phyloP scores from a whole-genome alignment of 768 basidiomycete species.

The Pulveroboletus sp. region DNA sequence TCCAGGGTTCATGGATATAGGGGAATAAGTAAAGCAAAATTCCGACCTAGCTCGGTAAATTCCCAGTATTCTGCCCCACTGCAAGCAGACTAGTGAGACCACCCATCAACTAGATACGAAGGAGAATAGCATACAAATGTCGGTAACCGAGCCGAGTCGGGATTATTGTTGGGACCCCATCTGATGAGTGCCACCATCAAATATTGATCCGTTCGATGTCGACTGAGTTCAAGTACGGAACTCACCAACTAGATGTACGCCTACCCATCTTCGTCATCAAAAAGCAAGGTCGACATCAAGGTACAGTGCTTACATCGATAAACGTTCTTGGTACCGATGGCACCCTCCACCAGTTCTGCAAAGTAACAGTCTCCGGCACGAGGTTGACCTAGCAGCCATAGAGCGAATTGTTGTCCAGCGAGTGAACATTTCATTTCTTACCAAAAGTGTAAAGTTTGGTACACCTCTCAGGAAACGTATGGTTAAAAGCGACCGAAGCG shows the following conservation, averaged over 20 bases:
- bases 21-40: neutral
- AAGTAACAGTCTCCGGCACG: conserved; percentile 41
- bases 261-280: conserved; percentile 18
- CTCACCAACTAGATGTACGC: conserved; percentile 43
- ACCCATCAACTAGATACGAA: conserved; percentile 13
- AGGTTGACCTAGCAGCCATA: conserved; percentile 41
- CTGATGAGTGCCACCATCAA: conserved; percentile 21
- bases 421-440: conserved; percentile 10
- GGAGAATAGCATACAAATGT: conserved; percentile 34
- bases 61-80: conserved; percentile 47
- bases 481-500: conserved; percentile 31
- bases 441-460: conserved; percentile 43
- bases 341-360: conserved; percentile 36
- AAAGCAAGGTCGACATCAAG: neutral
- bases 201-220: neutral
- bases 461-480: conserved; percentile 25
- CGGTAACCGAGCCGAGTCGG: conserved; percentile 42
- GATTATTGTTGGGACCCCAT: conserved; percentile 50
- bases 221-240: neutral
- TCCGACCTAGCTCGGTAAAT: conserved; percentile 37
- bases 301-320: conserved; percentile 34
- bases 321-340: conserved; percentile 35
- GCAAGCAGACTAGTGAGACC: neutral
- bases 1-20: neutral
- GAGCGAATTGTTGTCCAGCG: neutral